These are phyloP conservation scores for Pseudevernia furfuracea DNA, from an alignment of 495 filamentous ascomycete species.

Conservation along the genomic window DNA sequence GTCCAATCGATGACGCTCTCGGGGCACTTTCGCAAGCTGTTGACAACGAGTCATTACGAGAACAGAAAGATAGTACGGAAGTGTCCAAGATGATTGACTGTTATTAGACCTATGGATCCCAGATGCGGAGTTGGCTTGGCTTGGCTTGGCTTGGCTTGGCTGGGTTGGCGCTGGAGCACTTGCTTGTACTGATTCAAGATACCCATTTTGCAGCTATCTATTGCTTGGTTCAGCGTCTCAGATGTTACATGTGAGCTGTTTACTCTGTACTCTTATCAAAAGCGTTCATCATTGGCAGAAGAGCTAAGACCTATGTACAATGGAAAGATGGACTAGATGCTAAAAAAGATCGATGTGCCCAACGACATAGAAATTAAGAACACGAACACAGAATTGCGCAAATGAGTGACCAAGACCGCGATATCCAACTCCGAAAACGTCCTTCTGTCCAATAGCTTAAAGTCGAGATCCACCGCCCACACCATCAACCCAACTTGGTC, in stretches of 20 bases:
- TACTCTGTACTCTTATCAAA: not conserved
- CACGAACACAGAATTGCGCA: not conserved
- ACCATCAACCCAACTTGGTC: not conserved
- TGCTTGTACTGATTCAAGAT: not conserved
- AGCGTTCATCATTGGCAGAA: not conserved
- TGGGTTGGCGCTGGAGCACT: not conserved
- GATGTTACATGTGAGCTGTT: not conserved
- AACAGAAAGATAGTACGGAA: not conserved
- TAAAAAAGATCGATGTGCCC: not conserved
- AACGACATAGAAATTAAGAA: not conserved
- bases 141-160: not conserved
- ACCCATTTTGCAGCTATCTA: not conserved
- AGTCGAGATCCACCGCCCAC: not conserved
- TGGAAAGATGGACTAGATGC: not conserved
- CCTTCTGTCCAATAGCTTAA: not conserved
- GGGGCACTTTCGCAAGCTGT: constrained; percentile 19
- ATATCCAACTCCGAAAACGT: not conserved
- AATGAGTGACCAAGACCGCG: not conserved
- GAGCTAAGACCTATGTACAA: not conserved
- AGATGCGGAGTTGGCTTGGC: not conserved
- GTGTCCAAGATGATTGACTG: not conserved
- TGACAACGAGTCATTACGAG: constrained; percentile 2
- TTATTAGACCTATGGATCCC: too few species aligned
- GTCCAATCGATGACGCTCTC: constrained; percentile 25
- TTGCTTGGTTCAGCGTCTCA: not conserved